Percentiles rank a stretch among this genome's conserved stretches.
Evolutionary conservation across 495 filamentous ascomycete genomes (phyloP).

Genomic region (Penicillium herquei): DNA sequence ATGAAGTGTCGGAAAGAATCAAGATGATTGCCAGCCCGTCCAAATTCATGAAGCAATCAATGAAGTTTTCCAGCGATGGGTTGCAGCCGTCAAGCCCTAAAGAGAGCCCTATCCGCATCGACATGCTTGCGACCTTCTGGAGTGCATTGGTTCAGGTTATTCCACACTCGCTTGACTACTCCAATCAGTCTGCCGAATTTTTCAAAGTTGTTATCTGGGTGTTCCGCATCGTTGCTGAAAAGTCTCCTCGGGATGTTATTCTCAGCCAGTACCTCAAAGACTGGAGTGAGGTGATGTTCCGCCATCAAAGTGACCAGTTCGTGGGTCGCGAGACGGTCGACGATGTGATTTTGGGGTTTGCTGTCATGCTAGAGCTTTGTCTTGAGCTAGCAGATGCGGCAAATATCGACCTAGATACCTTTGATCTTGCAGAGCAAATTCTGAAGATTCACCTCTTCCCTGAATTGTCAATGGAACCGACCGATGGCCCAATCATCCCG

Average conservation of each 20-base stretch:
- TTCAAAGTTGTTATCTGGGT: conserved; percentile 52
- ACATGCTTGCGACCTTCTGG: conserved; percentile 53
- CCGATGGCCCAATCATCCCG: conserved; percentile 12
- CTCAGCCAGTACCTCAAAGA: conserved; percentile 48
- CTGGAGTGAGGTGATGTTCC: conserved; percentile 56
- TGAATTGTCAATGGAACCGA: conserved; percentile 40
- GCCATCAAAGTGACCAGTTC: conserved; percentile 53
- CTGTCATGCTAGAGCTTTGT: conserved; percentile 47
- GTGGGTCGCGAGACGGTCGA: conserved; percentile 52
- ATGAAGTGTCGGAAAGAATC: conserved; percentile 37
- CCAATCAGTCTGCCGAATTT: conserved; percentile 53
- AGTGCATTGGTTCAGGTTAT: conserved; percentile 48
- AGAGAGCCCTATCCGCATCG: conserved; percentile 31
- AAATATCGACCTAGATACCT: conserved; percentile 44
- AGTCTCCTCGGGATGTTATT: conserved; percentile 48
- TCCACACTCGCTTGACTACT: conserved; percentile 41
- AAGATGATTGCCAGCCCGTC: conserved; percentile 30
- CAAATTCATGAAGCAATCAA: conserved; percentile 26
- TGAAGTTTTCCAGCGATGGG: conserved; percentile 7
- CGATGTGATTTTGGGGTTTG: conserved; percentile 46
- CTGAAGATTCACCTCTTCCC: conserved; percentile 73
- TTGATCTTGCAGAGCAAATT: conserved; percentile 55
- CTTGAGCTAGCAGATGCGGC: conserved; percentile 46
- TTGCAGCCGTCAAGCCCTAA: neutral
- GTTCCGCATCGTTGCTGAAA: conserved; percentile 55